Evolutionary conservation across 1,139 yeast species (phyloP).

Genomic region (Debaryomyces fabryi): DNA sequence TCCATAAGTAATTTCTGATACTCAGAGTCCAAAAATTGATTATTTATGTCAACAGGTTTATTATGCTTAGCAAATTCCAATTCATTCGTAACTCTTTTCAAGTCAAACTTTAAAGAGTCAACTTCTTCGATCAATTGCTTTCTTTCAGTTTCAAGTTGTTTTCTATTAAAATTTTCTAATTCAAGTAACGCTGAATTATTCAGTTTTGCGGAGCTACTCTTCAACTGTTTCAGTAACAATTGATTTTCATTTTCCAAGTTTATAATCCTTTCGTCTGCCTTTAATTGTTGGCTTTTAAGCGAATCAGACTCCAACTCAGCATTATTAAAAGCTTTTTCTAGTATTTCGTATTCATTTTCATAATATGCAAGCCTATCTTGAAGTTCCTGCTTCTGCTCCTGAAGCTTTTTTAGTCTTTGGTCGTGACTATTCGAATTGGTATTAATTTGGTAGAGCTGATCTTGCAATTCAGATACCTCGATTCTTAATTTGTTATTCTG

Average conservation of each 20-base stretch:
- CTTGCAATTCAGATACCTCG: constrained; percentile 24
- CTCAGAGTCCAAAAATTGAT: constrained; percentile 16
- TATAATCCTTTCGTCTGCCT: constrained; percentile 14
- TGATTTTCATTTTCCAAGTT: constrained; percentile 24
- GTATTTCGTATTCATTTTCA: constrained; percentile 29
- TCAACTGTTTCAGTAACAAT: constrained; percentile 15
- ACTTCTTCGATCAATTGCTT: constrained; percentile 18
- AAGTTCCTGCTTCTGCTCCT: constrained; percentile 24
- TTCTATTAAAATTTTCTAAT: constrained; percentile 24
- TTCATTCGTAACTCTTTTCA: constrained; percentile 52
- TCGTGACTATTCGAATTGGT: constrained; percentile 18
- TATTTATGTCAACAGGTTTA: background rate
- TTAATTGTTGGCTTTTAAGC: constrained; percentile 15
- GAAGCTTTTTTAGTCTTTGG: constrained; percentile 13
- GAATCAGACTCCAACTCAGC: constrained; percentile 19
- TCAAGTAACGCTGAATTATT: constrained; percentile 25
- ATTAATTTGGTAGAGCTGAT: constrained; percentile 22
- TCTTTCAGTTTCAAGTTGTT: constrained; percentile 24
- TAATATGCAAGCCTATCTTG: constrained; percentile 28
- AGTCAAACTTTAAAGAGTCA: constrained; percentile 20
- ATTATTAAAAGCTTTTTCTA: constrained; percentile 22
- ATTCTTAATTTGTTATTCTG: constrained; percentile 22
- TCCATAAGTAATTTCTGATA: constrained; percentile 21
- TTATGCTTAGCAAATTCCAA: constrained; percentile 66
- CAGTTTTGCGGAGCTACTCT: constrained; percentile 13